Percentiles rank a stretch among this genome's conserved stretches.
Conservation (phyloP, 257 asterid species). For the Fraxinus americana region DNA sequence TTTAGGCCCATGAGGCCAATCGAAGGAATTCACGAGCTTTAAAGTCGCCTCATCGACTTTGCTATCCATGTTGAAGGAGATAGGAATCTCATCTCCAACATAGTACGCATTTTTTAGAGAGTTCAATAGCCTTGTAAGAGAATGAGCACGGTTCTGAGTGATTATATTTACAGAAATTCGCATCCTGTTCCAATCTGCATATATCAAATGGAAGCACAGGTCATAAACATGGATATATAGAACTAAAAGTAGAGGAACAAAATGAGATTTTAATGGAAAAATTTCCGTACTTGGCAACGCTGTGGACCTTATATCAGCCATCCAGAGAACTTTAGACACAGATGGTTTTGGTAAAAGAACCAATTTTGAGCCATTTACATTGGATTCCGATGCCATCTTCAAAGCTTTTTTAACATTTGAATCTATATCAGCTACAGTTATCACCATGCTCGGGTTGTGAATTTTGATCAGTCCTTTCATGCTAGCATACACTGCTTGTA, state of each 20-base stretch:
- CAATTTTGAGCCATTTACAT: constrained; percentile 43
- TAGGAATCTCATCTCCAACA: constrained; percentile 71
- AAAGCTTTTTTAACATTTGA: constrained; percentile 70
- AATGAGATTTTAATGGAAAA: neutral
- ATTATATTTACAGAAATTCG: constrained; percentile 71
- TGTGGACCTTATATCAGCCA: constrained; percentile 87
- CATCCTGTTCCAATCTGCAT: constrained; percentile 90
- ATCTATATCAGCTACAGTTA: constrained; percentile 62
- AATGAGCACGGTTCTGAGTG: constrained; percentile 72
- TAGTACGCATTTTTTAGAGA: constrained; percentile 77
- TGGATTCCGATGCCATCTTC: constrained; percentile 69
- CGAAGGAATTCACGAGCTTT: constrained; percentile 66
- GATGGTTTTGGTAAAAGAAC: constrained; percentile 71
- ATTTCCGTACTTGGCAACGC: constrained; percentile 72
- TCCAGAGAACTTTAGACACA: constrained; percentile 76
- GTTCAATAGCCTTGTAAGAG: constrained; percentile 73
- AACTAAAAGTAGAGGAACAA: neutral
- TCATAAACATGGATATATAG: neutral
- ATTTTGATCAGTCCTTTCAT: constrained; percentile 84
- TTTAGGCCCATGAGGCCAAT: constrained; percentile 90
- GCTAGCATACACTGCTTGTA: constrained; percentile 83
- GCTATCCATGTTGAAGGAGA: constrained; percentile 92
- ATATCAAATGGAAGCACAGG: neutral
- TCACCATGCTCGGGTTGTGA: constrained; percentile 84
- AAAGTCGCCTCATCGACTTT: constrained; percentile 76